A percentile compares a stretch with the other conserved stretches of the same genome.
These are phyloP conservation scores for Dactylellina drechsleri DNA, from an alignment of 2,329 filamentous ascomycete genomes.

Conservation along the genomic window DNA sequence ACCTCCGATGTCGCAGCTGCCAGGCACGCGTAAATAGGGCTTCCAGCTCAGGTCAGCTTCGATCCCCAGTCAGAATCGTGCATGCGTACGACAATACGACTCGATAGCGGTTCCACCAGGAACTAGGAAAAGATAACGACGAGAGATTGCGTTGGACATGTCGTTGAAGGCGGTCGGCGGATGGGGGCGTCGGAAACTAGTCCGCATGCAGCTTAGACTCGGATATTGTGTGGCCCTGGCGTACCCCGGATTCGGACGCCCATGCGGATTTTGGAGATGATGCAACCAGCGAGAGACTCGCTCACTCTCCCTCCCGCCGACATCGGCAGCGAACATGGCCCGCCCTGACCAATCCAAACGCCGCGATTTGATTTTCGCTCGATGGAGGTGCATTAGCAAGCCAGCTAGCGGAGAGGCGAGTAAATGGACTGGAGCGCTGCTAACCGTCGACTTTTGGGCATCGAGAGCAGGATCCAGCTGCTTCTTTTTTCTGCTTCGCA, in stretches of 20 bases:
- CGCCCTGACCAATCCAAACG: conserved; percentile 32
- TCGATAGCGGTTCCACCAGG: neutral
- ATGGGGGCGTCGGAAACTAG: conserved; percentile 15
- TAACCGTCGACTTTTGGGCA: no score
- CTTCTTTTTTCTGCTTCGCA: no score
- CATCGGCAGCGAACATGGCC: conserved; percentile 31
- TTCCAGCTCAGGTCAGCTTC: no score
- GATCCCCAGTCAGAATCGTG: neutral
- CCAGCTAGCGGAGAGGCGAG: neutral
- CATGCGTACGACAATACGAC: no score
- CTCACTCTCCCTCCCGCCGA: conserved; percentile 17
- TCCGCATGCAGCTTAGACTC: conserved; percentile 37
- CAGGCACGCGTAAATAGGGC: neutral
- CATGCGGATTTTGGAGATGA: no score
- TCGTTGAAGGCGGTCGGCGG: conserved; percentile 20
- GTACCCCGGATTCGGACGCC: conserved; percentile 27
- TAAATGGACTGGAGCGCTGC: no score
- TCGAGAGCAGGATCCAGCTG: no score
- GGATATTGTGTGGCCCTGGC: conserved; percentile 7
- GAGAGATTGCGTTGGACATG: conserved; percentile 42
- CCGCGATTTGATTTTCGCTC: conserved; percentile 30
- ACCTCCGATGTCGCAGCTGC: conserved; percentile 30
- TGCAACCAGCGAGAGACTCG: no score
- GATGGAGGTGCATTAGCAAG: neutral
- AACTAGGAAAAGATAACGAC: neutral